Base-by-base conservation (phyloP, 208 protist genomes). In the Acanthamoeba sp. region DNA sequence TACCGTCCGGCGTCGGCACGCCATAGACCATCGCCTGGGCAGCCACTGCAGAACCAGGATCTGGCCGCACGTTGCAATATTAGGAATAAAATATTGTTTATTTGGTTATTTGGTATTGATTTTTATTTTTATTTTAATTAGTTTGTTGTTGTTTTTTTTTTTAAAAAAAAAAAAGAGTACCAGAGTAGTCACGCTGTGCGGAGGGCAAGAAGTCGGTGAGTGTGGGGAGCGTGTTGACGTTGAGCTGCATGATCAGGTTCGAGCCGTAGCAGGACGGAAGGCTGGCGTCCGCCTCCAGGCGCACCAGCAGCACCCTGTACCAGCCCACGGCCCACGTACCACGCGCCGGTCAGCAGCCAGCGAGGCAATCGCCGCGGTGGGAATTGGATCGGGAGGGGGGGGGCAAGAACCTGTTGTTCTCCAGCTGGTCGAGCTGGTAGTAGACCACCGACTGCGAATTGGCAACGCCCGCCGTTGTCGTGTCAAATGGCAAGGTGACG, bases 11-110 rank as follows among this genome's bases (percentile, higher is more conserved):
- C 12, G 27, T 27, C 34, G 66, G 66, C 66, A 76, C 66, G 66
- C 66, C 66, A 16, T 42, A 76, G 32, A 76, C n/a, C 66, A 76
- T n/a, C n/a, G 66, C 66, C 34, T 76, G 66, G 7, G 66, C 66
- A 2, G 66, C 66, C 66, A 76, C 29, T 3, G 18, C 66, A 10
- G 66, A 76, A 2, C 32, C 27, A 9, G 66, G 66, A 36, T 36
- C 66, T 76, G 16, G 10, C 22, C 55, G 16, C 2, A 27, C 55
- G 55, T 5, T 27, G 45, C 45, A 10, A 69, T 24, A 69, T 24
- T 62, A 27, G 55, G 22, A 22, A 62, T 12, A 62, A 62, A 22
- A 12, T 62, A 62, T 62, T 62, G 22, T 27, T 62, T 3, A 16
- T 34, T 24, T 24, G 59, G n/a, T 3, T 48, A 48, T 48, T 48